Conservation (phyloP, 495 filamentous ascomycete species). For the Podospora sp. region DNA sequence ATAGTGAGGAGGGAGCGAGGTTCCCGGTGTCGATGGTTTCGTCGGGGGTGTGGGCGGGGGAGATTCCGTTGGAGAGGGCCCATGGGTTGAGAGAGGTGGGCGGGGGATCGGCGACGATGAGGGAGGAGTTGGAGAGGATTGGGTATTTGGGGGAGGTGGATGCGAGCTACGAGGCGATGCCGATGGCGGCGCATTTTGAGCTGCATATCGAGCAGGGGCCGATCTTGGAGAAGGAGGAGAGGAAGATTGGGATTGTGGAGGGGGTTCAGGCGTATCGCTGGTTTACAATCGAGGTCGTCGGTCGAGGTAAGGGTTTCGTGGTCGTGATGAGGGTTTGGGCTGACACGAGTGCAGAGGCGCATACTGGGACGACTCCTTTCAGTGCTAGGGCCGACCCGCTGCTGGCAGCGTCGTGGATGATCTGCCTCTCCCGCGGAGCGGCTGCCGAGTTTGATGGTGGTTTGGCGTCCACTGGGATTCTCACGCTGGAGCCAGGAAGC, state of each 20-base stretch:
- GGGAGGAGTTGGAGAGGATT: conserved; percentile 68
- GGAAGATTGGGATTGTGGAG: conserved; percentile 70
- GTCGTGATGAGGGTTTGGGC: neutral
- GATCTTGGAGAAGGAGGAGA: conserved; percentile 61
- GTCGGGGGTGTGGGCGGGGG: conserved; percentile 77
- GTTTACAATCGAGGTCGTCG: conserved; percentile 67
- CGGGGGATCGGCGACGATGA: conserved; percentile 59
- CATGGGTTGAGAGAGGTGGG: conserved; percentile 58
- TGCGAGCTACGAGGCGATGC: conserved; percentile 61
- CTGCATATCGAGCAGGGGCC: conserved; percentile 84
- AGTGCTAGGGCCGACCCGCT: conserved; percentile 62
- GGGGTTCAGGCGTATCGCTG: conserved; percentile 73
- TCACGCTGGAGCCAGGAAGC: conserved; percentile 65
- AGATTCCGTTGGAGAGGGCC: conserved; percentile 63
- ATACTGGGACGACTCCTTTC: conserved; percentile 77
- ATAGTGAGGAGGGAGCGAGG: conserved; percentile 75
- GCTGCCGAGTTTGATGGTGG: conserved; percentile 56
- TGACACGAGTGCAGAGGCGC: conserved; percentile 53
- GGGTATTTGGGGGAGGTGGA: conserved; percentile 65
- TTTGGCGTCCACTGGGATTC: conserved; percentile 71
- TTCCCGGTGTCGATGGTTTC: conserved; percentile 78
- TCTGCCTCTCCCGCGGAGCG: conserved; percentile 64
- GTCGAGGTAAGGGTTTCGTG: conserved; percentile 40
- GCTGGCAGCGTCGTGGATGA: conserved; percentile 68
- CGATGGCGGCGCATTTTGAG: conserved; percentile 82